These are phyloP conservation scores for Colletotrichum theobromicola DNA, from an alignment of 2,329 filamentous ascomycete genomes.

Conservation along the genomic window DNA sequence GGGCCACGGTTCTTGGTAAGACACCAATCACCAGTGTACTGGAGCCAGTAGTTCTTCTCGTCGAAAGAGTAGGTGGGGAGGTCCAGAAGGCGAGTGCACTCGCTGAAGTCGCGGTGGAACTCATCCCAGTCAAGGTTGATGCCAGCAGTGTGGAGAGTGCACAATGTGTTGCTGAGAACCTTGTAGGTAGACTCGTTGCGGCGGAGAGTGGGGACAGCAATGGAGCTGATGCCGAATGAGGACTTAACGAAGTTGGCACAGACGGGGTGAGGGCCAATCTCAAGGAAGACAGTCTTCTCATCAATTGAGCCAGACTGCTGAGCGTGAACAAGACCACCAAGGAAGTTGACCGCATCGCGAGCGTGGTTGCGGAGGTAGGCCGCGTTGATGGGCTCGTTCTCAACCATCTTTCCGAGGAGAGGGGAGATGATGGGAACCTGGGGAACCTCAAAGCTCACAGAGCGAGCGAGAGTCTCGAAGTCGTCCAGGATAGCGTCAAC, in stretches of 20 bases:
- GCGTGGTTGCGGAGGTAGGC: conserved; percentile 66
- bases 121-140: conserved; percentile 74
- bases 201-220: conserved; percentile 65
- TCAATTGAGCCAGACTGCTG: conserved; percentile 58
- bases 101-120: conserved; percentile 60
- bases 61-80: conserved; percentile 77
- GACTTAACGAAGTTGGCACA: conserved; percentile 68
- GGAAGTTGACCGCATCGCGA: conserved; percentile 71
- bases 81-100: conserved; percentile 54
- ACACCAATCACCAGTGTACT: conserved; percentile 72
- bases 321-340: conserved; percentile 60
- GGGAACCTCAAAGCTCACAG: conserved; percentile 48
- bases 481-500: conserved; percentile 62
- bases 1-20: conserved; percentile 71
- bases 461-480: conserved; percentile 53
- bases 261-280: conserved; percentile 74
- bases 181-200: conserved; percentile 70
- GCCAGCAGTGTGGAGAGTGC: conserved; percentile 63
- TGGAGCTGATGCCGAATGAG: conserved; percentile 56
- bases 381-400: conserved; percentile 53
- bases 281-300: conserved; percentile 70
- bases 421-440: conserved; percentile 71
- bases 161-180: conserved; percentile 63
- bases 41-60: conserved; percentile 73
- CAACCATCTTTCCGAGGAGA: conserved; percentile 59